Percentiles rank a stretch among this genome's conserved stretches.
Conservation (phyloP, 805 yeast genomes). For the Candida maris region DNA sequence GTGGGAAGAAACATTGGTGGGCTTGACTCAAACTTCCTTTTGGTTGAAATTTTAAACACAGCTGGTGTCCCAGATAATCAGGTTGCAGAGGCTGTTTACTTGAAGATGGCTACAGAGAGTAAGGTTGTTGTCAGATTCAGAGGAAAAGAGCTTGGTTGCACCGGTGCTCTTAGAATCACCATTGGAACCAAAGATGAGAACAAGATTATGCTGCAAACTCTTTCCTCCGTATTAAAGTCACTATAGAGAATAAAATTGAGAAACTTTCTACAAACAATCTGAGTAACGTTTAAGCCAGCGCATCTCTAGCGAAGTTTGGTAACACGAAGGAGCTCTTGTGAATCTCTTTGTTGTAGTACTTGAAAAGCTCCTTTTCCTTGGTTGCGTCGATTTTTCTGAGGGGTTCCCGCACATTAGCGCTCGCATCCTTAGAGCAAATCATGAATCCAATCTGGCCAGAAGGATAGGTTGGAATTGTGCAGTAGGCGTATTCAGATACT, state of each 20-base stretch:
- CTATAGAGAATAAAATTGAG: slow-evolving; percentile 3
- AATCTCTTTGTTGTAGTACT: slow-evolving; percentile 78
- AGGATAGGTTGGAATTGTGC: slow-evolving; percentile 94
- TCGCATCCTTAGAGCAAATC: slow-evolving; percentile 81
- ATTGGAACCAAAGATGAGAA: slow-evolving; percentile 84
- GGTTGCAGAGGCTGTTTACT: slow-evolving; percentile 64
- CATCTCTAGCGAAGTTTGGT: slow-evolving; percentile 81
- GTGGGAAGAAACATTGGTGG: slow-evolving; percentile 81
- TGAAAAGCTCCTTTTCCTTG: slow-evolving; percentile 61
- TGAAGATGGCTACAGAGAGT: slow-evolving; percentile 62
- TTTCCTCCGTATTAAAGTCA: slow-evolving; percentile 19
- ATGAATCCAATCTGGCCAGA: slow-evolving; percentile 97
- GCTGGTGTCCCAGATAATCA: slow-evolving; percentile 63
- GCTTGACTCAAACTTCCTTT: slow-evolving; percentile 78
- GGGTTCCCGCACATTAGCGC: slow-evolving; percentile 65
- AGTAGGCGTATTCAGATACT: slow-evolving; percentile 84
- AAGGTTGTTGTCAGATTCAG: slow-evolving; percentile 87
- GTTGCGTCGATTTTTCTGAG: slow-evolving; percentile 58
- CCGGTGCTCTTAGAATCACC: slow-evolving; percentile 83
- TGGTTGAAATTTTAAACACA: slow-evolving; percentile 64
- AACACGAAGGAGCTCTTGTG: slow-evolving; percentile 87
- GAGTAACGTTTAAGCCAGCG: slow-evolving; percentile 14
- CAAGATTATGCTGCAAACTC: slow-evolving; percentile 41
- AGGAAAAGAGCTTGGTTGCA: slow-evolving; percentile 86
- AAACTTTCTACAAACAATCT: not conserved